A percentile compares a stretch with the other conserved stretches of the same genome.
Evolutionary conservation across 2,329 filamentous ascomycete species (phyloP).

Genomic region (Venturiaceae sp.): DNA sequence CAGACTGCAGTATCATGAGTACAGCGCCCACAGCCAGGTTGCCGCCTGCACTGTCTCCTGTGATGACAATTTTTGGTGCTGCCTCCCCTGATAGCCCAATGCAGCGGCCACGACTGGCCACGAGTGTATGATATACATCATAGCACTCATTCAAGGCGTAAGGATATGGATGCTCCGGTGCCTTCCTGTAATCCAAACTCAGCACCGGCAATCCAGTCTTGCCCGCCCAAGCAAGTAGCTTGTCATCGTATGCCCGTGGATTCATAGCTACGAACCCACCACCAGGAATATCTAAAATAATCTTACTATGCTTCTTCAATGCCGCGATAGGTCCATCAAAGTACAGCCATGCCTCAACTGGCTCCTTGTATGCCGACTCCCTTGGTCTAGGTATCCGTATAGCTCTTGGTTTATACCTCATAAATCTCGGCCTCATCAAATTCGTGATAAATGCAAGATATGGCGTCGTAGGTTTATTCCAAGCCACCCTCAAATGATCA

Average conservation of each 20-base stretch:
- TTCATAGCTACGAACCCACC: slow-evolving; percentile 97
- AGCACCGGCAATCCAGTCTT: slow-evolving; percentile 81
- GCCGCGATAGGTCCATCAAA: slow-evolving; percentile 80
- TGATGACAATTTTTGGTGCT: slow-evolving; percentile 59
- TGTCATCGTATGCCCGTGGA: slow-evolving; percentile 89
- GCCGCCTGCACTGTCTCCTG: slow-evolving; percentile 74
- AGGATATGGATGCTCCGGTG: slow-evolving; percentile 75
- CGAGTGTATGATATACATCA: slow-evolving; percentile 69
- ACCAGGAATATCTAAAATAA: slow-evolving; percentile 85
- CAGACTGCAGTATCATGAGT: slow-evolving; percentile 80
- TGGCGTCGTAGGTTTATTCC: slow-evolving; percentile 90
- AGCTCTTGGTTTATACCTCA: slow-evolving; percentile 69
- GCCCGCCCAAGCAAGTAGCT: slow-evolving; percentile 83
- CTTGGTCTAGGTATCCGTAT: slow-evolving; percentile 75
- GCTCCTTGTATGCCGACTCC: slow-evolving; percentile 73
- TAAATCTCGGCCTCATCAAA: slow-evolving; percentile 68
- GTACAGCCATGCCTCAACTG: slow-evolving; percentile 82
- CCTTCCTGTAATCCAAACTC: slow-evolving; percentile 84
- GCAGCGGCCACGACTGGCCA: slow-evolving; percentile 63
- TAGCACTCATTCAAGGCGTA: slow-evolving; percentile 83
- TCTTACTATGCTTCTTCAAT: slow-evolving; percentile 62
- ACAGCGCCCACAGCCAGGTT: slow-evolving; percentile 73
- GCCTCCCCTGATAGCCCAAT: slow-evolving; percentile 61
- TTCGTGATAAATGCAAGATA: slow-evolving; percentile 67
- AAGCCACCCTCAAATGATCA: slow-evolving; percentile 83